Base-by-base conservation (phyloP, 2,329 filamentous ascomycete species). In the Paecilomyces dactylethromorphus region DNA sequence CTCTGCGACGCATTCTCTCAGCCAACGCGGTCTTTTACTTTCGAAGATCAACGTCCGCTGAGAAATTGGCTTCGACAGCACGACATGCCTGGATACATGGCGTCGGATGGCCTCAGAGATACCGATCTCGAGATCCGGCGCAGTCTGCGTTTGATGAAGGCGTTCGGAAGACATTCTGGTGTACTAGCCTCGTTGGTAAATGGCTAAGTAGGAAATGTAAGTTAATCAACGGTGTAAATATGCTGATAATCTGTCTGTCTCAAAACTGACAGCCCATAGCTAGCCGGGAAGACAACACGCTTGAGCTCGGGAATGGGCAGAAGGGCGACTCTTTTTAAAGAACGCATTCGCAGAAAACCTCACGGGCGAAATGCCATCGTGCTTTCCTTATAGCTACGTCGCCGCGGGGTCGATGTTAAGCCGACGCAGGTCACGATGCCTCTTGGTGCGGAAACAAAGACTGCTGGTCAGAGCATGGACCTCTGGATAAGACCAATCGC, bases 11-110 rank as follows among this genome's bases (percentile, higher is more conserved):
- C 81, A 81, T 65, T 85, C 81, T 56, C 83, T 73, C 39, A 85
- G 69, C 76, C 80, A 81, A 59, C 80, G 73, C 11, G 83, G 83
- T 54, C 83, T 74, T 2, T 70, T 59, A 61, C 80, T 76, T 68
- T 86, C 83, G 60, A 84, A 84, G 64, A 82, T 74, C 55, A 85
- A 78, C 62, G 78, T 82, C 15, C 79, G 74, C 64, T 84, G 78
- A 3, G 81, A 80, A 8, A 85, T 77, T 10, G 81, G 78, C 61
- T 79, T 80, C 3, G 77, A 63, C 22, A 77, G 67, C 4, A 52
- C n/a, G 10, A 84, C 77, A 66, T 82, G 74, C 21, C 81, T 74
- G 7, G 75, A 72, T 53, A 79, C 71, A 65, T 84, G 82, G 53
- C 75, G 71, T 65, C 83, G 75, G 12, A 83, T 69, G 3, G 79